Percentiles rank a stretch among this genome's conserved stretches.
Conservation (phyloP, 331 rosid genomes). For the Malus hybrid region DNA sequence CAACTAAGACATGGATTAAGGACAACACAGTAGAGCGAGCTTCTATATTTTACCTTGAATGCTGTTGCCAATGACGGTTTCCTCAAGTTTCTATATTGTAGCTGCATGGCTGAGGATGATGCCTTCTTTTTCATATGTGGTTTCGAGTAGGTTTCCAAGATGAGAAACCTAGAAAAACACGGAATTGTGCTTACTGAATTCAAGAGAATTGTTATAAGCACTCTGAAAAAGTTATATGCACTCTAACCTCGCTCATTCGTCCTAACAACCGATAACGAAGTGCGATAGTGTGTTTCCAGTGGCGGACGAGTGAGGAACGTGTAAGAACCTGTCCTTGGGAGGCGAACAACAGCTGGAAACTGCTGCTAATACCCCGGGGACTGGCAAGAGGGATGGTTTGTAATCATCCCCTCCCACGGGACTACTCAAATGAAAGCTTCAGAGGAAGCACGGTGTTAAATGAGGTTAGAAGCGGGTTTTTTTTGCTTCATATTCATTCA, state of each 20-base stretch:
- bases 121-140: not conserved
- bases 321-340: too few relatives aligned
- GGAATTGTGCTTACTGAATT: not conserved
- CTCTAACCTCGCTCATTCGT: not conserved
- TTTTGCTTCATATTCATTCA: too few relatives aligned
- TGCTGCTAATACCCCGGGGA: too few relatives aligned
- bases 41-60: not conserved
- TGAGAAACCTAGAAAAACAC: not conserved
- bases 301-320: too few relatives aligned
- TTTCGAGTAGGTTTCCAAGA: not conserved
- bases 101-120: not conserved
- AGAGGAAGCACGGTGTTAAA: too few relatives aligned
- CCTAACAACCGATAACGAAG: not conserved
- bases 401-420: too few relatives aligned
- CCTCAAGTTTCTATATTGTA: not conserved
- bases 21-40: not conserved
- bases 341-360: too few relatives aligned
- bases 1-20: not conserved
- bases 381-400: too few relatives aligned
- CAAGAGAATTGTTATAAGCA: not conserved
- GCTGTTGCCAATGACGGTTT: not conserved
- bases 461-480: too few relatives aligned
- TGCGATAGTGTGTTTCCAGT: too few relatives aligned
- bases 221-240: not conserved
- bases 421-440: too few relatives aligned